Base-by-base conservation (phyloP, 768 basidiomycete species). In the Mrakia gelida region DNA sequence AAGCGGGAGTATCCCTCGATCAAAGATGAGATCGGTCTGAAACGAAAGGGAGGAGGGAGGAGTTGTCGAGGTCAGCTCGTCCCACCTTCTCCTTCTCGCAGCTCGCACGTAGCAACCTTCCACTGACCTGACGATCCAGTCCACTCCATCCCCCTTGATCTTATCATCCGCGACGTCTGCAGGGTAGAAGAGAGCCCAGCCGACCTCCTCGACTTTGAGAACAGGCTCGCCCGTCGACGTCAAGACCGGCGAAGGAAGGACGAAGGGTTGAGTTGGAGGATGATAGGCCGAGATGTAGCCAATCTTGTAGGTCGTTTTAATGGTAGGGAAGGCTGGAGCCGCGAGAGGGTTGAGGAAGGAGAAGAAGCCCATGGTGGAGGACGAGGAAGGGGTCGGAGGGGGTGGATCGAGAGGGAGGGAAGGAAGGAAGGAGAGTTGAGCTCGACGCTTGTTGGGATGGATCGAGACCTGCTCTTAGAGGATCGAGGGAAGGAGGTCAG, bases 171-270 rank as follows among this genome's bases (percentile, higher is more conserved):
- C 41, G 10, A 77, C 59, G 70, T 88, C 86, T 11, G 89, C 87
- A 41, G 91, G 91, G 81, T 92, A 92, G 82, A 88, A 91, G 1
- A 86, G 87, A 41, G 88, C 90, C 81, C 90, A 92, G 0, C 87
- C 87, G 43, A 91, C 87, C 82, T 92, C 89, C 56, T 90, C 87
- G 10, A 92, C 85, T 45, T 84, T 80, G 43, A 92, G 83, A 0
- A 89, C 89, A 30, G 86, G 85, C 85, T 83, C 79, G 75, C 59
- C 59, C 52, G 70, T 45, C 15, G 28, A 9, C 41, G 67, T 70
- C 7, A 73, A 34, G 3, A 73, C 72, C 32, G 76, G 76, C 1
- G 21, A n/a, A 0, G 76, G 61, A 26, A 77, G 61, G 2, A 30
- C 26, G 70, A 77, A 76, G 2, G 75, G 70, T 9, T 43, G 26